phyloP scores from a whole-genome alignment of 1,284 basidiomycete genomes.

The Ustilago esculenta region DNA sequence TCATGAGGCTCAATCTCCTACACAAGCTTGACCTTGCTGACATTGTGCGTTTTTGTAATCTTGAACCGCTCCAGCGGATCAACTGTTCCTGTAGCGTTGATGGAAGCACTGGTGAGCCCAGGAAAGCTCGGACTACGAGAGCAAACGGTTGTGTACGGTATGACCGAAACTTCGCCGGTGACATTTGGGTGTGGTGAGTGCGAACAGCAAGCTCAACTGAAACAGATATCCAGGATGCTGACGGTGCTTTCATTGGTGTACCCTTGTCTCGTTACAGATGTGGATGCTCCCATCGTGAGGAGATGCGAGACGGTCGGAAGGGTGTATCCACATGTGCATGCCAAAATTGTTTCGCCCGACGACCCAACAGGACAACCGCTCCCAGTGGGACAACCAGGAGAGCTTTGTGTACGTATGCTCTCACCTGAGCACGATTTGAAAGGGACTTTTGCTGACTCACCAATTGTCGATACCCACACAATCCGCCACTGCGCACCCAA shows the following conservation, averaged over 20 bases:
- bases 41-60: neutral
- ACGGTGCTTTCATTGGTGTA: neutral
- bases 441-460: too few relatives aligned
- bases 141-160: constrained; percentile 74
- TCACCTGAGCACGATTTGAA: too few relatives aligned
- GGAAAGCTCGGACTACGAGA: constrained; percentile 71
- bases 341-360: constrained; percentile 75
- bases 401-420: constrained; percentile 71
- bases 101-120: constrained; percentile 70
- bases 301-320: constrained; percentile 82
- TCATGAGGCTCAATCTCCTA: too few relatives aligned
- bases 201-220: neutral
- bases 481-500: constrained; percentile 5
- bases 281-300: constrained; percentile 74
- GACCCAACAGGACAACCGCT: constrained; percentile 68
- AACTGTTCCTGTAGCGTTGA: constrained; percentile 78
- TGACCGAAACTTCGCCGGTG: constrained; percentile 74
- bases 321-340: constrained; percentile 79
- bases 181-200: constrained; percentile 74
- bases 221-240: neutral
- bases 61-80: constrained; percentile 72
- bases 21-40: constrained; percentile 1
- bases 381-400: constrained; percentile 72
- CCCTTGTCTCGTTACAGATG: constrained; percentile 18
- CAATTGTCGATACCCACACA: neutral